Percentiles rank a stretch among this genome's conserved stretches.
Evolutionary conservation across 2,329 filamentous ascomycete species (phyloP).

Genomic region (Nakataea oryzae): DNA sequence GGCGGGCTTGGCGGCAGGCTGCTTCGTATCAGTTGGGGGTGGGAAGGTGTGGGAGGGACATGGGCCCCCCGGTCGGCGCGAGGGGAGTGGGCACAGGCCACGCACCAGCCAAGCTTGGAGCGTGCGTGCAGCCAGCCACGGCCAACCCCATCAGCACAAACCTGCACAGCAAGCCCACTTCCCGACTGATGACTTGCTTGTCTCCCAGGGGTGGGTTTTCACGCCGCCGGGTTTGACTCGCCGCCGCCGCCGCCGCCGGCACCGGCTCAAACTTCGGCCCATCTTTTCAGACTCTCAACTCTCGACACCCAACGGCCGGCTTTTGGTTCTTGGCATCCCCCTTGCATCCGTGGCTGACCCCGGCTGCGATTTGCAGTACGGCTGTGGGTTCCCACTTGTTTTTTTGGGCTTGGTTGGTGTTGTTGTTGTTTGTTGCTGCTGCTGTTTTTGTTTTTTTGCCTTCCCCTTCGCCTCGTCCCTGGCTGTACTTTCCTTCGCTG

Average conservation of each 20-base stretch:
- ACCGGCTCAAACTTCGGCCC: background rate
- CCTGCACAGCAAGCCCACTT: background rate
- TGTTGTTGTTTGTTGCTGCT: too few species aligned
- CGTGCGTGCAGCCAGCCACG: too few species aligned
- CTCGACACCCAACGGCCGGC: background rate
- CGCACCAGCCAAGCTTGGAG: background rate
- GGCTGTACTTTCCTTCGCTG: background rate
- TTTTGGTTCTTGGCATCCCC: background rate
- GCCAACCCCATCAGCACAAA: background rate
- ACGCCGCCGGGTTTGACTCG: background rate
- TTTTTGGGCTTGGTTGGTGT: too few species aligned
- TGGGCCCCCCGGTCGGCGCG: background rate
- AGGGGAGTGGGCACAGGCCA: background rate
- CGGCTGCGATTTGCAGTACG: background rate
- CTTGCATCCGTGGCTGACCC: background rate
- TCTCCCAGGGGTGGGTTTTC: background rate
- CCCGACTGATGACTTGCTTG: background rate
- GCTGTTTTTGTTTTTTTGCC: background rate
- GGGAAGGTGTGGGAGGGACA: background rate
- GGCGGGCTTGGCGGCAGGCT: background rate
- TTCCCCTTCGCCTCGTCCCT: background rate
- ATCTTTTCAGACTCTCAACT: background rate
- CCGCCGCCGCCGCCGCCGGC: too few species aligned
- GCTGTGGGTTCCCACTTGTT: background rate
- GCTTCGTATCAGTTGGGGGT: background rate